These are phyloP conservation scores for Russula brevipes DNA, from an alignment of 768 basidiomycete species.

Conservation along the genomic window DNA sequence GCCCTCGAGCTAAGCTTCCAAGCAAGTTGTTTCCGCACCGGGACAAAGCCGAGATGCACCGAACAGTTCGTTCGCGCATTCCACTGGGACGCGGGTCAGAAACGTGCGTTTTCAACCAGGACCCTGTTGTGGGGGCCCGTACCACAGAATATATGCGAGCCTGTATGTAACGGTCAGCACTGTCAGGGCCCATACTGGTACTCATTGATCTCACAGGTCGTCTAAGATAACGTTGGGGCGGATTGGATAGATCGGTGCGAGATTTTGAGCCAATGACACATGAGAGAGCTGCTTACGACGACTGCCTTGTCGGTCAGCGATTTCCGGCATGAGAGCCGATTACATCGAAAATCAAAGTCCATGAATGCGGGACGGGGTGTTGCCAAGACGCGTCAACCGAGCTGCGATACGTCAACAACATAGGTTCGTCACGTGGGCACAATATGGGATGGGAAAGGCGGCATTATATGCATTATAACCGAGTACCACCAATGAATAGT, in stretches of 20 bases:
- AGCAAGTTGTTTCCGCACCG: slow-evolving; percentile 37
- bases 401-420: no score
- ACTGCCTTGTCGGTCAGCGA: slow-evolving; percentile 73
- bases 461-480: not conserved
- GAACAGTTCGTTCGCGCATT: slow-evolving; percentile 82
- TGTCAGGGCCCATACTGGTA: not conserved
- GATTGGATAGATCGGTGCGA: not conserved
- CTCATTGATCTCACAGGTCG: slow-evolving; percentile 44
- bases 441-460: not conserved
- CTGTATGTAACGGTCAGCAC: slow-evolving; percentile 34
- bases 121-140: not conserved
- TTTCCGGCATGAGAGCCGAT: slow-evolving; percentile 70
- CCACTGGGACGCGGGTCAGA: slow-evolving; percentile 42
- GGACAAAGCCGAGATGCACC: slow-evolving; percentile 73
- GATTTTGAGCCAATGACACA: not conserved
- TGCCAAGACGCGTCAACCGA: no score
- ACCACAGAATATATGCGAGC: slow-evolving; percentile 87
- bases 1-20: not conserved
- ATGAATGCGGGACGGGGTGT: slow-evolving; percentile 33
- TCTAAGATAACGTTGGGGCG: slow-evolving; percentile 34
- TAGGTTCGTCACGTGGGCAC: slow-evolving; percentile 9
- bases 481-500: not conserved
- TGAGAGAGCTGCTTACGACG: slow-evolving; percentile 51
- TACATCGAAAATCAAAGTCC: slow-evolving; percentile 76
- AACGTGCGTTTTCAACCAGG: not conserved